Base-by-base conservation (phyloP, 2,329 filamentous ascomycete genomes). In the Lizonia empirigonia region DNA sequence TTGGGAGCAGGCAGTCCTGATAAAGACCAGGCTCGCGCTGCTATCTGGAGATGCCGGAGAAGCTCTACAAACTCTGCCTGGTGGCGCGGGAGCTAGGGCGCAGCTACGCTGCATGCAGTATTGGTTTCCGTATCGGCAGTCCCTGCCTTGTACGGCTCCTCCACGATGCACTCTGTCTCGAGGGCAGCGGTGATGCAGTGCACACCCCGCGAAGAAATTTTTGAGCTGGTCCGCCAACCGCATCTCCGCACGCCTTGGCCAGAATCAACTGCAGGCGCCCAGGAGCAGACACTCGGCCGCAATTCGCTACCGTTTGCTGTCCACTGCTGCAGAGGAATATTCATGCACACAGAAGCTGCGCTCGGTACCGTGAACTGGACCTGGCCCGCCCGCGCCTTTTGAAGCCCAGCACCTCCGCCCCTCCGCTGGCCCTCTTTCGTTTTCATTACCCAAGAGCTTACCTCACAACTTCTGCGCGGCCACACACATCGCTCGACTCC, bases 371-470 rank as follows among this genome's bases (percentile, higher is more conserved):
- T 54, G 35, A 52, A 47, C 53, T 61, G 56, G 50, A 50, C 37
- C 50, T 54, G 58, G 59, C 54, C 65, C 65, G 66, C 62, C 64
- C 66, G 63, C 37, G 42, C 62, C 63, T 63, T 67, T 70, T 68
- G 60, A 69, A 64, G 61, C 61, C 60, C 55, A 65, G 65, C 64
- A 62, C 64, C 62, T 64, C 68, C 63, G 64, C 67, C 68, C 64
- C 62, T 67, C 62, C 56, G 59, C 61, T 56, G 55, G 60, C 59
- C 62, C 56, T 61, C 54, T 59, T 58, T 59, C 61, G 66, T 76
- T 77, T 76, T 63, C 74, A 77, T 78, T 78, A 77, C 70, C 72
- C 72, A 77, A 77, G 68, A 70, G 67, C 70, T 77, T 77, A 77
- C 75, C 74, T 76, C 75, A 76, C 74, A 67, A 65, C 69, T 70